Evolutionary conservation across 176 grass and related monocot genomes (phyloP).

Genomic region (Carex cristatella): DNA sequence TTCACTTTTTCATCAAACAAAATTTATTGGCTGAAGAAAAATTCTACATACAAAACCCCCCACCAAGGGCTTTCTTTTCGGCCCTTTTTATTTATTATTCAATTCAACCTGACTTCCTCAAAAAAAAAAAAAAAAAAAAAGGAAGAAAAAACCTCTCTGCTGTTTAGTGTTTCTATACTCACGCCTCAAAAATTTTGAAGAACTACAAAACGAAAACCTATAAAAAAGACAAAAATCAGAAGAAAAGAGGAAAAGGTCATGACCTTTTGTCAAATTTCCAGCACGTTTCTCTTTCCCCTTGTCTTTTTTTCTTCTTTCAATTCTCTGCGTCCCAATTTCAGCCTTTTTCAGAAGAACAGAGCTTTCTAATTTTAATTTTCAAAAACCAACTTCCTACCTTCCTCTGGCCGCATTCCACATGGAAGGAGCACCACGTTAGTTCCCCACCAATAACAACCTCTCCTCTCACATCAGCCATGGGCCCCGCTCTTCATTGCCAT

Average conservation of each 20-base stretch:
- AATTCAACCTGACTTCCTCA: constrained; percentile 29
- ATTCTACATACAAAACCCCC: not conserved
- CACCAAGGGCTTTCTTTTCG: not conserved
- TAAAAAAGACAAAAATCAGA: constrained; percentile 34
- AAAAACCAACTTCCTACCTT: not conserved
- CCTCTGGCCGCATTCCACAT: not conserved
- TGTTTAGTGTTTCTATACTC: constrained; percentile 22
- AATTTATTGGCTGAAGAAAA: constrained; percentile 24
- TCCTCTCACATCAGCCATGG: constrained; percentile 28
- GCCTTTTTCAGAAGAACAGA: constrained; percentile 3
- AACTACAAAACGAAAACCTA: constrained; percentile 22
- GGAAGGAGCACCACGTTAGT: not conserved
- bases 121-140: not conserved
- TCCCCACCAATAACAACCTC: not conserved
- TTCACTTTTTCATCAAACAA: not conserved
- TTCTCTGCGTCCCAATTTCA: not conserved
- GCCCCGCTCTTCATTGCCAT: not conserved
- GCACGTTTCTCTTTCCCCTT: not conserved
- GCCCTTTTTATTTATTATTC: constrained; percentile 21
- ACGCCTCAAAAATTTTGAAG: constrained; percentile 7
- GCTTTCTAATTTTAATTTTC: constrained; percentile 11
- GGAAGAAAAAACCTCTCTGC: not conserved
- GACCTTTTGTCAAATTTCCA: constrained; percentile 22
- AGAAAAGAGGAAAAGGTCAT: constrained; percentile 23
- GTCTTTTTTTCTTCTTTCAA: not conserved